A percentile compares a stretch with the other conserved stretches of the same genome.
These are phyloP conservation scores for Musa balbisiana DNA, from an alignment of 202 grass and related monocot species.

Conservation along the genomic window DNA sequence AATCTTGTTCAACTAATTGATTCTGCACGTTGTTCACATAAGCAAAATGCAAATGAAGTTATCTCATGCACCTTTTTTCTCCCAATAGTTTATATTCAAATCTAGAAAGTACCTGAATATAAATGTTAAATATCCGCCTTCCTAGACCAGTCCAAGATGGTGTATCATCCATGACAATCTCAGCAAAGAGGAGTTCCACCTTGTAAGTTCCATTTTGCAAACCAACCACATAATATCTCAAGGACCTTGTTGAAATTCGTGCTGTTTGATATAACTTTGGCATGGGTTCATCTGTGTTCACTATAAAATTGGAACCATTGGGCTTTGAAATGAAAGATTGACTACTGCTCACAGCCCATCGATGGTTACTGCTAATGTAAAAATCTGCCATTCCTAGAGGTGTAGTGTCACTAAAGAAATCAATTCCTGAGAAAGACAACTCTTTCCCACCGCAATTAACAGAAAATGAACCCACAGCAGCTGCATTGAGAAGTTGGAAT, in stretches of 20 bases:
- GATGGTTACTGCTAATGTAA: constrained; percentile 20
- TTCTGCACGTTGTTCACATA: constrained; percentile 25
- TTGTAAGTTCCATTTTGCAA: constrained; percentile 32
- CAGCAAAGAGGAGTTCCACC: constrained; percentile 46
- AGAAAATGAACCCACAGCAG: constrained; percentile 24
- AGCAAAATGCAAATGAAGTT: not conserved
- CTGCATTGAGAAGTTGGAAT: constrained; percentile 3
- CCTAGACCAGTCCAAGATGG: constrained; percentile 19
- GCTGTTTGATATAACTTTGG: constrained; percentile 36
- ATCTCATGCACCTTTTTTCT: too few relatives aligned
- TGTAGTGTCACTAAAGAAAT: constrained; percentile 26
- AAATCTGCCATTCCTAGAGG: constrained; percentile 36
- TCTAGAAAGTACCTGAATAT: constrained; percentile 41
- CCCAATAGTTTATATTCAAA: not conserved
- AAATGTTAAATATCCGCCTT: constrained; percentile 48
- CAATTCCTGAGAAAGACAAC: constrained; percentile 8
- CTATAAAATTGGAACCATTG: constrained; percentile 23
- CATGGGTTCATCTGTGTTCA: constrained; percentile 18
- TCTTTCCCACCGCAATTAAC: constrained; percentile 49
- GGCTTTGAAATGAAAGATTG: constrained; percentile 23
- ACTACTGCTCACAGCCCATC: constrained; percentile 43
- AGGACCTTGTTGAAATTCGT: constrained; percentile 35
- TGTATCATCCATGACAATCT: constrained; percentile 38
- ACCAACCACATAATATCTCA: constrained; percentile 40
- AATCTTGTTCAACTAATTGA: constrained; percentile 26